phyloP scores from a whole-genome alignment of 1,139 yeast genomes.

The Yamadazyma spencermartinsiae region DNA sequence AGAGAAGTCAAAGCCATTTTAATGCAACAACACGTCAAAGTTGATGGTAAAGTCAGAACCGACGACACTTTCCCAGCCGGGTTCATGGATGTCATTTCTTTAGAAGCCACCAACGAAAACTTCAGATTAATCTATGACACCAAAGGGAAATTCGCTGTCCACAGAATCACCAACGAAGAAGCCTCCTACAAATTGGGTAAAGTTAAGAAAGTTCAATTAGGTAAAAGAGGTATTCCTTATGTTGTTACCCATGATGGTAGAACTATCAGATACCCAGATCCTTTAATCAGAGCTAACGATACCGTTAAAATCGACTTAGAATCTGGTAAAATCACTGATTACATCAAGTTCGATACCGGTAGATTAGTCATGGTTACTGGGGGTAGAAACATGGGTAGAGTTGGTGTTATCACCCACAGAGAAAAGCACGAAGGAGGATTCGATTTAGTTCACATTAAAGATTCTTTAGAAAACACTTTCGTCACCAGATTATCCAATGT shows the following conservation, averaged over 20 bases:
- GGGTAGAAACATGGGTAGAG: slow-evolving; percentile 99
- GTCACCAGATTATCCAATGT: slow-evolving; percentile 98
- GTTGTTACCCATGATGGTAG: slow-evolving; percentile 99
- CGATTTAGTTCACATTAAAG: slow-evolving; percentile 98
- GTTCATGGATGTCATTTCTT: slow-evolving; percentile 96
- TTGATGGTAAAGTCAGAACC: slow-evolving; percentile 99
- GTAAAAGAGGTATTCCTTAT: slow-evolving; percentile 98
- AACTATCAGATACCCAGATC: slow-evolving; percentile 99
- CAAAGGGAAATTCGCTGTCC: slow-evolving; percentile 98
- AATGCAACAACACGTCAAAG: slow-evolving; percentile 99
- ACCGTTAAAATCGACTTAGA: slow-evolving; percentile 96
- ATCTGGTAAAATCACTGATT: slow-evolving; percentile 90
- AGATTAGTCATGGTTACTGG: slow-evolving; percentile 97
- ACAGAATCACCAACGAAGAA: slow-evolving; percentile 98
- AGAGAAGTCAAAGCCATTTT: slow-evolving; percentile 99
- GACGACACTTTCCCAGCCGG: slow-evolving; percentile 99
- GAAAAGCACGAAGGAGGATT: slow-evolving; percentile 99
- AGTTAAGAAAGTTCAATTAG: slow-evolving; percentile 96
- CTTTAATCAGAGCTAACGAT: slow-evolving; percentile 93
- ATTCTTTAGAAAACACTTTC: slow-evolving; percentile 94
- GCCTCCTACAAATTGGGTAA: slow-evolving; percentile 97
- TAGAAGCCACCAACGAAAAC: slow-evolving; percentile 98
- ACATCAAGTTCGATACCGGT: slow-evolving; percentile 94
- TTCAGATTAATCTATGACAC: slow-evolving; percentile 98
- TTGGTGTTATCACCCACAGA: slow-evolving; percentile 97